Evolutionary conservation across 176 grass and related monocot species (phyloP).

Genomic region (Aegilops bicornis): DNA sequence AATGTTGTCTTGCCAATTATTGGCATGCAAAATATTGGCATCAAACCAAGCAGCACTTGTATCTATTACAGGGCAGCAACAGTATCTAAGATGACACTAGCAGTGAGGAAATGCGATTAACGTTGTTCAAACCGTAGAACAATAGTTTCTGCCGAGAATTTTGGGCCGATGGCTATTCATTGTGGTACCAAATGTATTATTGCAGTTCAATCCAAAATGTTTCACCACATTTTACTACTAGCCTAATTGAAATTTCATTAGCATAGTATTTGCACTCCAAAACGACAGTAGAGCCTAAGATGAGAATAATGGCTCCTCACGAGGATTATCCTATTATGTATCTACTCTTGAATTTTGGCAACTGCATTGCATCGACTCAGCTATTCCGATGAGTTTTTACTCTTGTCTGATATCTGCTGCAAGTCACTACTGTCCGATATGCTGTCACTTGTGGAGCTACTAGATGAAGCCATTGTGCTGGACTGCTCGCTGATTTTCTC

Average conservation of each 20-base stretch:
- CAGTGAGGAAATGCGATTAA: neutral
- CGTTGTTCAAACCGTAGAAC: neutral
- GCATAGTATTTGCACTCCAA: neutral
- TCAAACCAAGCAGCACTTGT: neutral
- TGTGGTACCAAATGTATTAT: neutral
- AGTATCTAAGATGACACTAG: neutral
- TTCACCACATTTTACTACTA: neutral
- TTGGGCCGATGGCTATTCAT: neutral
- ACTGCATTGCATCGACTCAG: neutral
- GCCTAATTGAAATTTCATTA: neutral
- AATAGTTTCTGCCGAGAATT: neutral
- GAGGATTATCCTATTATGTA: neutral
- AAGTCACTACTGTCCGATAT: constrained; percentile 46
- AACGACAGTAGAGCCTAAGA: neutral
- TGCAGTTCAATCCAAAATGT: neutral
- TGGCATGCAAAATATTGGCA: no score
- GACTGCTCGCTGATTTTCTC: constrained; percentile 47
- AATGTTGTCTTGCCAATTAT: no score
- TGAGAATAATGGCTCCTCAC: neutral
- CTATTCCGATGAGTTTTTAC: constrained; percentile 54
- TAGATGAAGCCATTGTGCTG: constrained; percentile 36
- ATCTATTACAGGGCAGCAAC: neutral
- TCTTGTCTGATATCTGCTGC: constrained; percentile 58
- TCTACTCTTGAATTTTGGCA: neutral
- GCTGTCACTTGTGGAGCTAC: constrained; percentile 38